Evolutionary conservation across 371 early-diverging fungal genomes (phyloP).

Genomic region (Syncephalastrum sp.): DNA sequence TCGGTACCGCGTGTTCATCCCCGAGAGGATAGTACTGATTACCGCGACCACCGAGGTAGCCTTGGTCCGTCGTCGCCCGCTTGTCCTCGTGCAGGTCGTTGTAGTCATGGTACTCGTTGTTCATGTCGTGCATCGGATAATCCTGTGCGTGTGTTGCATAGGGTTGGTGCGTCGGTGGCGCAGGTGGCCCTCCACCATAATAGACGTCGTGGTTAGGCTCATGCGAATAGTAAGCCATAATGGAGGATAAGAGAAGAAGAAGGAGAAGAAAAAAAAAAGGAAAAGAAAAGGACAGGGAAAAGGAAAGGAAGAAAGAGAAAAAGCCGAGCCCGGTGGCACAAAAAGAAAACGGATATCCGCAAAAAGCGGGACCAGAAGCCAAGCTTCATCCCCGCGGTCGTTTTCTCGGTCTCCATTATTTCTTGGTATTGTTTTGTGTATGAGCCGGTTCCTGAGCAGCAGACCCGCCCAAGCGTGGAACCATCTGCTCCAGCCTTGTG

Average conservation of each 20-base stretch:
- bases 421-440: too few species aligned
- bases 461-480: too few species aligned
- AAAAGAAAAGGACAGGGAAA: constrained; percentile 5
- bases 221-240: constrained; percentile 18
- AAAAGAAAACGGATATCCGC: too few species aligned
- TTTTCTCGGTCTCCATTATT: too few species aligned
- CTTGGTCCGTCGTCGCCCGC: constrained; percentile 1
- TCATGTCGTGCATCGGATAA: constrained; percentile 3
- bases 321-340: not conserved
- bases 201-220: constrained; percentile 5
- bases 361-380: too few species aligned
- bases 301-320: constrained; percentile 5
- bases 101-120: constrained; percentile 7
- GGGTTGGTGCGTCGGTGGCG: constrained; percentile 13
- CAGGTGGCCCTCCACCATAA: constrained; percentile 3
- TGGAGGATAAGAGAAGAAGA: constrained; percentile 4
- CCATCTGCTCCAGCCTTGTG: too few species aligned
- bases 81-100: not conserved
- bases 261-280: constrained; percentile 5
- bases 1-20: too few species aligned
- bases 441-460: too few species aligned
- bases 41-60: not conserved
- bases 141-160: constrained; percentile 5
- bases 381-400: too few species aligned
- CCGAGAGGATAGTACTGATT: not conserved